phyloP scores from a whole-genome alignment of 2,329 filamentous ascomycete species.

The Neofusicoccum parvum region DNA sequence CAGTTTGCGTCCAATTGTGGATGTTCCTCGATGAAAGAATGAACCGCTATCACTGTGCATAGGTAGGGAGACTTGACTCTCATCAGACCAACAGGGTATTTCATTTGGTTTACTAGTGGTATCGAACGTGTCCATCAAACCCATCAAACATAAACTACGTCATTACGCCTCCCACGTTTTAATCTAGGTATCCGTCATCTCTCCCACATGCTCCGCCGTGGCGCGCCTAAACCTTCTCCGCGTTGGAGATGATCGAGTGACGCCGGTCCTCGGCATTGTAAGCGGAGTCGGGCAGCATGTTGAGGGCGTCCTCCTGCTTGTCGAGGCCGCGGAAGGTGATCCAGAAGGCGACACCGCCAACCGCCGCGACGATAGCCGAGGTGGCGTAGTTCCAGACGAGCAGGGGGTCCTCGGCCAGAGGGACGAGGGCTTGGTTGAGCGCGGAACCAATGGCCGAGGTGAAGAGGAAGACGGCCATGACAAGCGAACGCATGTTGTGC shows the following conservation, averaged over 20 bases:
- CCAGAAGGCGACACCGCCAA: conserved; percentile 70
- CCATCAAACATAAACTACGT: background rate
- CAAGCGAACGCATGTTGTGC: conserved; percentile 78
- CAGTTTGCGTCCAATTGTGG: no score
- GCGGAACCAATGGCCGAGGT: conserved; percentile 71
- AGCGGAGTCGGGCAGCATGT: conserved; percentile 55
- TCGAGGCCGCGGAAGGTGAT: conserved; percentile 67
- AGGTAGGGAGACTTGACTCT: background rate
- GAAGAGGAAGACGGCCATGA: conserved; percentile 68
- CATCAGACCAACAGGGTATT: background rate
- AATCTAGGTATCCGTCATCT: background rate
- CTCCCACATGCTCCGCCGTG: background rate
- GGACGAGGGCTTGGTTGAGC: conserved; percentile 68
- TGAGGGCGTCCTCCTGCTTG: conserved; percentile 67
- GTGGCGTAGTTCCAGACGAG: conserved; percentile 72
- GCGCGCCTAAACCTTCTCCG: conserved; percentile 1
- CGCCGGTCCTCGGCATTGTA: conserved; percentile 36
- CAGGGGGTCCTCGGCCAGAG: conserved; percentile 64
- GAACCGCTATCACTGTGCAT: no score
- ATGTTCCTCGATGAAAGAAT: no score
- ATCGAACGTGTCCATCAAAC: background rate
- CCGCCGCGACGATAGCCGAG: conserved; percentile 63
- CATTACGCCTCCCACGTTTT: background rate
- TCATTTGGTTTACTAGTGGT: background rate
- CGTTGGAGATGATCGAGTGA: conserved; percentile 23